A percentile compares a stretch with the other conserved stretches of the same genome.
These are phyloP conservation scores for Penicillium sp. DNA, from an alignment of 2,329 filamentous ascomycete genomes.

Conservation along the genomic window DNA sequence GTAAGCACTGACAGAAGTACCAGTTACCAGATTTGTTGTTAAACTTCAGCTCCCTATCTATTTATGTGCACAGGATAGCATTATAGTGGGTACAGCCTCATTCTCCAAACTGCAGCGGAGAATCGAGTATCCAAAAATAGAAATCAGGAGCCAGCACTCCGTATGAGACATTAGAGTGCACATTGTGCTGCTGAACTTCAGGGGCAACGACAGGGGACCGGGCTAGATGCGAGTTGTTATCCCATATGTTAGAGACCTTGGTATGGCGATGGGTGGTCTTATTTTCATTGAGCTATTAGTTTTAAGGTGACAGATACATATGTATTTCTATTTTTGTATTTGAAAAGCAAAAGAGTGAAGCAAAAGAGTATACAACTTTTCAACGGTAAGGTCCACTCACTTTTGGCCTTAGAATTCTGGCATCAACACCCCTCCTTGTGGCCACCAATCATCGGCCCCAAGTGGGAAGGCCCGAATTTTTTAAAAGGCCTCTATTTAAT, in stretches of 20 bases:
- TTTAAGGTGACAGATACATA: too few species aligned
- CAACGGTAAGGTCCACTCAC: background rate
- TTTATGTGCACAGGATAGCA: background rate
- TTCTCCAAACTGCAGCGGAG: background rate
- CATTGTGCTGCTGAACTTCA: background rate
- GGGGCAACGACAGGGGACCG: background rate
- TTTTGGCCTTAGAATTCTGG: background rate
- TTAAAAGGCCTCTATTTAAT: slow-evolving; percentile 47
- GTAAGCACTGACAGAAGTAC: too few species aligned
- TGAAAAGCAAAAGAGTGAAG: background rate
- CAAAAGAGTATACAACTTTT: background rate
- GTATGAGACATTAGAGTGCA: background rate
- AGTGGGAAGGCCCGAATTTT: slow-evolving; percentile 16
- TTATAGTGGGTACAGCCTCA: background rate
- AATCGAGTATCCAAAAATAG: background rate
- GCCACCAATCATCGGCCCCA: slow-evolving; percentile 7
- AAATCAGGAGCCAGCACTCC: too few species aligned
- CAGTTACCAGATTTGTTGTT: background rate
- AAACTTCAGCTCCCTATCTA: background rate
- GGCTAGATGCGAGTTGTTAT: background rate
- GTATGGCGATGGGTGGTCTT: too few species aligned
- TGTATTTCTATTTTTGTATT: too few species aligned
- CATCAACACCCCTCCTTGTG: slow-evolving; percentile 6
- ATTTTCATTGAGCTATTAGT: too few species aligned
- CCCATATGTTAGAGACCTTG: background rate